A percentile compares a stretch with the other conserved stretches of the same genome.
Conservation (phyloP, 2,329 filamentous ascomycete genomes). For the Teratosphaeria gauchensis region DNA sequence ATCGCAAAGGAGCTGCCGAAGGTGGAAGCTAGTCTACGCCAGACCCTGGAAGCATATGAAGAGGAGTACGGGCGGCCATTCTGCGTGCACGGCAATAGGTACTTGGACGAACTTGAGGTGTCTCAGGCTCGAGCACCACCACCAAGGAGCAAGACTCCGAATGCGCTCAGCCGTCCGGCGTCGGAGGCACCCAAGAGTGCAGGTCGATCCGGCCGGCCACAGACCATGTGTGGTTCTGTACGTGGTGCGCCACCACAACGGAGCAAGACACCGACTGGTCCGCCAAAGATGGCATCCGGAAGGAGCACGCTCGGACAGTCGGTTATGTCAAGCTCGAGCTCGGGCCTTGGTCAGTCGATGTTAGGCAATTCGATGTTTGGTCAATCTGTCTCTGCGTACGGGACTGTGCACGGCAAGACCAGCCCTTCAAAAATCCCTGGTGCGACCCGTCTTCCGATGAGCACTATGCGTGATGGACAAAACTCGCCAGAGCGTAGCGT, state of each 20-base stretch:
- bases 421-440: slow-evolving; percentile 60
- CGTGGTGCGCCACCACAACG: slow-evolving; percentile 32
- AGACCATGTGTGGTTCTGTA: slow-evolving; percentile 30
- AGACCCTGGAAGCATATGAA: slow-evolving; percentile 77
- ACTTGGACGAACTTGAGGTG: slow-evolving; percentile 72
- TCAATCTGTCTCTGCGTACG: slow-evolving; percentile 24
- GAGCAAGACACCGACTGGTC: slow-evolving; percentile 34
- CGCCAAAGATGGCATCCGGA: slow-evolving; percentile 18
- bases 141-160: slow-evolving; percentile 55
- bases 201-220: slow-evolving; percentile 12
- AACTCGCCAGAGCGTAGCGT: slow-evolving; percentile 71
- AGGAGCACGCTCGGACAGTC: slow-evolving; percentile 18
- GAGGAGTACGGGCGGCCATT: slow-evolving; percentile 91
- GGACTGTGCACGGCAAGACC: slow-evolving; percentile 9
- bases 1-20: slow-evolving; percentile 95
- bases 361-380: slow-evolving; percentile 22
- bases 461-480: slow-evolving; percentile 57
- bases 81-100: slow-evolving; percentile 82
- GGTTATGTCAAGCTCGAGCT: slow-evolving; percentile 7
- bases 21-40: slow-evolving; percentile 72
- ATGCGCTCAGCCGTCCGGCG: slow-evolving; percentile 15
- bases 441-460: slow-evolving; percentile 54
- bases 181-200: slow-evolving; percentile 23
- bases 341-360: slow-evolving; percentile 10
- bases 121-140: slow-evolving; percentile 51